Percentiles rank a stretch among this genome's conserved stretches.
These are phyloP conservation scores for Hymenochaete sp. DNA, from an alignment of 1,284 basidiomycete genomes.

Conservation along the genomic window DNA sequence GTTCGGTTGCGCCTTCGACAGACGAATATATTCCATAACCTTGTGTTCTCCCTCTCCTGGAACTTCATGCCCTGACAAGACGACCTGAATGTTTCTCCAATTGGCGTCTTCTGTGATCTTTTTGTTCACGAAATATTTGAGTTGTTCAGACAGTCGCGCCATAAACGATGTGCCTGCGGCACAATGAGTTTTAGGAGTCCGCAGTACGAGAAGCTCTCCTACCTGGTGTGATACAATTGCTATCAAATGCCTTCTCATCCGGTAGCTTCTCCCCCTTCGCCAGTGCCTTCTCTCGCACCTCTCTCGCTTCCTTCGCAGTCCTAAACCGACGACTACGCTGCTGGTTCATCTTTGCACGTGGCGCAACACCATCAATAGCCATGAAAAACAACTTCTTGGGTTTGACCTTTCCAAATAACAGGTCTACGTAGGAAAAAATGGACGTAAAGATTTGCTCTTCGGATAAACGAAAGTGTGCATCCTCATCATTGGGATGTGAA, in stretches of 20 bases:
- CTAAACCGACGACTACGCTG: constrained; percentile 92
- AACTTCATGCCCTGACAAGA: constrained; percentile 96
- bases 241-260: constrained; percentile 93
- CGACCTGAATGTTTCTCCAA: constrained; percentile 89
- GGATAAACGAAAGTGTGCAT: constrained; percentile 90
- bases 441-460: constrained; percentile 97
- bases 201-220: constrained; percentile 7
- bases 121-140: constrained; percentile 96
- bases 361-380: constrained; percentile 97
- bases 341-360: constrained; percentile 99
- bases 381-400: constrained; percentile 96
- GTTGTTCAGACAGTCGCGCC: constrained; percentile 81
- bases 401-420: constrained; percentile 94
- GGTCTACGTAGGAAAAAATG: constrained; percentile 96
- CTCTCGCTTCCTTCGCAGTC: constrained; percentile 88
- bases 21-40: constrained; percentile 98
- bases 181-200: constrained; percentile 10
- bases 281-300: constrained; percentile 80
- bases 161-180: constrained; percentile 85
- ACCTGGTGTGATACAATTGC: constrained; percentile 99
- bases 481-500: constrained; percentile 89
- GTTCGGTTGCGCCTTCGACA: constrained; percentile 88
- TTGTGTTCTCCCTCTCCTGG: constrained; percentile 99
- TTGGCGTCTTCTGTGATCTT: constrained; percentile 93
- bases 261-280: constrained; percentile 87